Conservation (phyloP, 176 grass and related monocot species). For the Lolium multiflorum region DNA sequence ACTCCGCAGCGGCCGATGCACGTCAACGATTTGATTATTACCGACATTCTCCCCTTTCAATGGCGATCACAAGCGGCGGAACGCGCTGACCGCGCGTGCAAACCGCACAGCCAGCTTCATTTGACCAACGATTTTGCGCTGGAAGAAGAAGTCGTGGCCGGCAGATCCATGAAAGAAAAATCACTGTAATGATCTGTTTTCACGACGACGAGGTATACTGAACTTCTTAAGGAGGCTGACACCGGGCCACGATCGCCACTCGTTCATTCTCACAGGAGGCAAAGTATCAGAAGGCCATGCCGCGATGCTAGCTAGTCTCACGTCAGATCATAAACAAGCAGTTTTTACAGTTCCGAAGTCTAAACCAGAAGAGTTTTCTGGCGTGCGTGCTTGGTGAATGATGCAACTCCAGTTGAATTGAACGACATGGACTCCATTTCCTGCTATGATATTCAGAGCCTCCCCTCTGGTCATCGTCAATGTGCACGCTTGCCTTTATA, state of each 20-base stretch:
- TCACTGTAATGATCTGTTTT: neutral
- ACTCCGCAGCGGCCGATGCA: slow-evolving; percentile 47
- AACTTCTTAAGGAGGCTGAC: neutral
- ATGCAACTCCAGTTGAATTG: slow-evolving; percentile 47
- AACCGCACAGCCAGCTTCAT: neutral
- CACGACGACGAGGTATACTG: neutral
- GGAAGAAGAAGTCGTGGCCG: neutral
- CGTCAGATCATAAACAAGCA: neutral
- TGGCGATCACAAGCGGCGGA: slow-evolving; percentile 36
- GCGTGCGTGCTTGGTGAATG: slow-evolving; percentile 48
- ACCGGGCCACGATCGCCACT: neutral
- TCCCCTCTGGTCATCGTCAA: slow-evolving; percentile 46
- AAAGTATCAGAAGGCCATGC: neutral
- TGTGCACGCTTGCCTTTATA: slow-evolving; percentile 33
- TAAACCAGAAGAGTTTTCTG: slow-evolving; percentile 37
- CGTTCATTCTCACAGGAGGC: neutral
- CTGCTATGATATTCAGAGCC: neutral
- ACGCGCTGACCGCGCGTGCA: slow-evolving; percentile 43
- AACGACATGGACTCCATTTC: slow-evolving; percentile 24
- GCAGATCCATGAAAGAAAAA: neutral
- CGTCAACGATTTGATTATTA: slow-evolving; percentile 55
- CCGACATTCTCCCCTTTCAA: slow-evolving; percentile 55
- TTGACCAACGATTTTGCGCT: neutral
- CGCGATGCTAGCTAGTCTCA: neutral
- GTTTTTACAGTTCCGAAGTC: neutral